Percentiles rank a stretch among this genome's conserved stretches.
phyloP scores from a whole-genome alignment of 306 rosid genomes.

The Luffa acutangula region DNA sequence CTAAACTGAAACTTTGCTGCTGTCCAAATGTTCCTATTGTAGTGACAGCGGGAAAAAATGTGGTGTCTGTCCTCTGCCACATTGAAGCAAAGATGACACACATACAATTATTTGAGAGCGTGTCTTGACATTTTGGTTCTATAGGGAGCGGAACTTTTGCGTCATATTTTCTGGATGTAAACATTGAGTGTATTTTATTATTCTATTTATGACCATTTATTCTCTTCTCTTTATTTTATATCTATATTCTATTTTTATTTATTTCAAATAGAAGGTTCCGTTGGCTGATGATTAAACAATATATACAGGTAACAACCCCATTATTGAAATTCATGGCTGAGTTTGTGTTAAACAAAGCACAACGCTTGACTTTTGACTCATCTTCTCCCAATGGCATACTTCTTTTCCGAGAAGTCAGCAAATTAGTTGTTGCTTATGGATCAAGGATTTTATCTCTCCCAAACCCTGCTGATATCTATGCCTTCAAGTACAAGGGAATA shows the following conservation, averaged over 20 bases:
- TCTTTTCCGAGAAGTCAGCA: constrained; percentile 97
- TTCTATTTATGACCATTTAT: background rate
- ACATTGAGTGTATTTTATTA: background rate
- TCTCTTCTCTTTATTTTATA: background rate
- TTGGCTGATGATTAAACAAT: background rate
- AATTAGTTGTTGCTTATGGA: constrained; percentile 87
- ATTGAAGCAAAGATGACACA: background rate
- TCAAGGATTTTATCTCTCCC: constrained; percentile 90
- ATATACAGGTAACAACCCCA: constrained; percentile 86
- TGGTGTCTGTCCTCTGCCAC: background rate
- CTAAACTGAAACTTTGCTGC: background rate
- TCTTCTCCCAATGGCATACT: constrained; percentile 99
- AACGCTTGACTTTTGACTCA: constrained; percentile 93
- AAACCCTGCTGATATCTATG: constrained; percentile 72
- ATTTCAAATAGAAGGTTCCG: background rate
- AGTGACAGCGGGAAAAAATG: background rate
- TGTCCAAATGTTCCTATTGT: background rate
- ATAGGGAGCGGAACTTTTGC: background rate
- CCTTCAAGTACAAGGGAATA: constrained; percentile 91
- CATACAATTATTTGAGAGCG: background rate
- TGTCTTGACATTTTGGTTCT: background rate
- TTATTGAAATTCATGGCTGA: constrained; percentile 93
- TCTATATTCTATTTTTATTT: background rate
- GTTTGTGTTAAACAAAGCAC: constrained; percentile 94
- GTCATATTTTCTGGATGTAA: background rate